Base-by-base conservation (phyloP, 2,329 filamentous ascomycete species). In the Stachybotrys chlorohalonatus region DNA sequence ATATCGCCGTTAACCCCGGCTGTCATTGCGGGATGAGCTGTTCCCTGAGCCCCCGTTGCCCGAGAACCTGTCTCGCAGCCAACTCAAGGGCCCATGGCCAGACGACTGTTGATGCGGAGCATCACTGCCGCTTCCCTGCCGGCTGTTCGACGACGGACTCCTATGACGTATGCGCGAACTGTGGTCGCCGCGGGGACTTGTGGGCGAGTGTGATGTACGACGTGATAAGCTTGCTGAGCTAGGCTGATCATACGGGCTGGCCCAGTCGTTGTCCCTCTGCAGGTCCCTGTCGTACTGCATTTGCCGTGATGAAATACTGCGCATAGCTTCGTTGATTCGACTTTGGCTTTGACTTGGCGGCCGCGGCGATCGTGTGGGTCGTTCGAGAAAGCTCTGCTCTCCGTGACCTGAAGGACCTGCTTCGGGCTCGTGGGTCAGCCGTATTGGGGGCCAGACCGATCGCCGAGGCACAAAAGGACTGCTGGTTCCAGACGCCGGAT, bases 61-160 rank as follows among this genome's bases (percentile, higher is more conserved):
- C 1, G 61, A 54, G 39, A 78, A 75, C 46, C 68, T 70, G 48
- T 72, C 72, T 50, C 75, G 70, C 17, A 79, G 60, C 76, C 76
- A 78, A 55, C 67, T 66, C 1, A 77, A 59, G 36, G 74, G 70
- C 3, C 73, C 70, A 46, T 66, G 62, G 4, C 66, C 65, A n/a
- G 68, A 64, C 32, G 60, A 59, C 31, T 64, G 63, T n/a, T 67
- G 64, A 16, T 68, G 62, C 5, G 66, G 65, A 36, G 9, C 36
- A 42, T 68, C 66, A 13, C 66, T 64, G 9, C 55, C 56, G 9
- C 54, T 62, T 24, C 60, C 64, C 16, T 59, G 63, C 31, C 69
- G 69, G 48, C 64, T 70, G 55, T 63, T 67, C 51, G 70, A 62
- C 0, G 72, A 72, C 7, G 73, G 71, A 53, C 71, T 74, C 45